Conservation (phyloP, 1,284 basidiomycete genomes). For the Inonotus hispidus region DNA sequence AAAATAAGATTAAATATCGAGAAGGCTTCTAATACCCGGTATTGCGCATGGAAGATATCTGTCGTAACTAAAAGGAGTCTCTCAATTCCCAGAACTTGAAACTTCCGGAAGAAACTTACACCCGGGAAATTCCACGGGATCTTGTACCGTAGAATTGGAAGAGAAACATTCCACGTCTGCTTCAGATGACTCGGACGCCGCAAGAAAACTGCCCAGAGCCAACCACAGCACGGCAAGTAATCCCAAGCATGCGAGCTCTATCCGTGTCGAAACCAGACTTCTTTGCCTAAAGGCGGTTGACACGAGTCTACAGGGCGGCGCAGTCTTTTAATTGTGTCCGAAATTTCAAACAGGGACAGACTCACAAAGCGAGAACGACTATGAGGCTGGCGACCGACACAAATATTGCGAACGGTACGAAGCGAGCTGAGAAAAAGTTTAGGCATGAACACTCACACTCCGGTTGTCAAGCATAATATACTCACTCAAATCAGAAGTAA, state of each 20-base stretch:
- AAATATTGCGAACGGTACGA: slow-evolving; percentile 78
- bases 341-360: slow-evolving; percentile 17
- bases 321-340: neutral
- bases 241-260: slow-evolving; percentile 64
- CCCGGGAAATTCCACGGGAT: slow-evolving; percentile 48
- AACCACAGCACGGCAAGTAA: slow-evolving; percentile 75
- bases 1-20: slow-evolving; percentile 70
- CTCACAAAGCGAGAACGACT: slow-evolving; percentile 62
- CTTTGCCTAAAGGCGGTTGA: slow-evolving; percentile 57
- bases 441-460: neutral
- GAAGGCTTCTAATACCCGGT: slow-evolving; percentile 71
- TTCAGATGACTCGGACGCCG: slow-evolving; percentile 64
- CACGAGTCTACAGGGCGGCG: slow-evolving; percentile 41
- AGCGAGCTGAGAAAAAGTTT: slow-evolving; percentile 51
- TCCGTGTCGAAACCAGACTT: slow-evolving; percentile 73
- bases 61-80: slow-evolving; percentile 44
- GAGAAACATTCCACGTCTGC: slow-evolving; percentile 79
- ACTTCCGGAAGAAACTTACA: slow-evolving; percentile 43
- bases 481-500: slow-evolving; percentile 74
- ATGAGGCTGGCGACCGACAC: slow-evolving; percentile 64
- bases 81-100: slow-evolving; percentile 24
- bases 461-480: slow-evolving; percentile 15
- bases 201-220: slow-evolving; percentile 66
- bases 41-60: slow-evolving; percentile 76
- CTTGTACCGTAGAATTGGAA: slow-evolving; percentile 41